Conservation (phyloP, 352 stramenopile species). For the Globisporangium iwayamae region DNA sequence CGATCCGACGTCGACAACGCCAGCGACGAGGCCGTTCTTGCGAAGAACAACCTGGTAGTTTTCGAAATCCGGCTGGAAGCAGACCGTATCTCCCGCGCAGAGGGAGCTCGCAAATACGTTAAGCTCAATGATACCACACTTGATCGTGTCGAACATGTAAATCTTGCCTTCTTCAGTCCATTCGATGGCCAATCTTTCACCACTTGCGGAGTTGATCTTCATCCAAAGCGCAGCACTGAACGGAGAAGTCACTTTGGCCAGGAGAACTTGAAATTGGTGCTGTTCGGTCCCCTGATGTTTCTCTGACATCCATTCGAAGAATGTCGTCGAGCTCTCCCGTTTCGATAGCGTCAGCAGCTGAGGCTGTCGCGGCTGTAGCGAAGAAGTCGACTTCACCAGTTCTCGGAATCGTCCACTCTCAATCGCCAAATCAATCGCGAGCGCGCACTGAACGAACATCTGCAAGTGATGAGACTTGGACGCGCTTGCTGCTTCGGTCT, state of each 20-base stretch:
- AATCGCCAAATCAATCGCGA: constrained; percentile 53
- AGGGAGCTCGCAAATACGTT: constrained; percentile 20
- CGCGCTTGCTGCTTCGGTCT: constrained; percentile 41
- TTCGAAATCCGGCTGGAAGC: constrained; percentile 37
- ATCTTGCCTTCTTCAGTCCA: constrained; percentile 26
- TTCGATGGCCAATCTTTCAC: constrained; percentile 13
- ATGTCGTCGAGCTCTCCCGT: neutral
- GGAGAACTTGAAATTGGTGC: constrained; percentile 18
- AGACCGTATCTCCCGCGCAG: constrained; percentile 35
- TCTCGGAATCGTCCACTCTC: constrained; percentile 29
- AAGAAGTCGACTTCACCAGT: neutral
- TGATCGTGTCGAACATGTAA: constrained; percentile 10
- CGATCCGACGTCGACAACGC: constrained; percentile 15
- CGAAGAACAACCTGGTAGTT: constrained; percentile 26
- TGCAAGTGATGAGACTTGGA: constrained; percentile 67
- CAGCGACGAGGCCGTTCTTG: constrained; percentile 36
- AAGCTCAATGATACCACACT: constrained; percentile 15
- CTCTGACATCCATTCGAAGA: constrained; percentile 6
- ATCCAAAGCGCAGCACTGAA: constrained; percentile 19
- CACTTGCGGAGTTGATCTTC: neutral
- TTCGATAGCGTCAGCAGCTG: constrained; percentile 1
- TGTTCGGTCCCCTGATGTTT: neutral
- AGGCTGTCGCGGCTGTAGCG: neutral
- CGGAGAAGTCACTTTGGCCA: constrained; percentile 22
- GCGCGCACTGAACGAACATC: constrained; percentile 46